Percentiles rank a stretch among this genome's conserved stretches.
Evolutionary conservation across 2,329 filamentous ascomycete genomes (phyloP).

Genomic region (Fusarium keratoplasticum): DNA sequence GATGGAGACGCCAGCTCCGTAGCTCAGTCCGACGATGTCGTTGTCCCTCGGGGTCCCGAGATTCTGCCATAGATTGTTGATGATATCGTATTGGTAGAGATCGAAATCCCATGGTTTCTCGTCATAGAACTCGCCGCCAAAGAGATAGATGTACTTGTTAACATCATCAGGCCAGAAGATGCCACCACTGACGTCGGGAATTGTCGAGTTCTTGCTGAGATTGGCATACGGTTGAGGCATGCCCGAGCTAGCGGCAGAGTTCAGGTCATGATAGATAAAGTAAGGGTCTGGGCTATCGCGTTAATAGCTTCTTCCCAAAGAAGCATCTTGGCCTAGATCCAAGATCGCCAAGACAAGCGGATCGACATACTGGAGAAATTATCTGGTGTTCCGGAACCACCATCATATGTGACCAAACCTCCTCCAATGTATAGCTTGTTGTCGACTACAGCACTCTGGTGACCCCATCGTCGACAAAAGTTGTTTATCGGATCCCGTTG

Average conservation of each 20-base stretch:
- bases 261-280: constrained; percentile 68
- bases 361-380: constrained; percentile 67
- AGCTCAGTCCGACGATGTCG: constrained; percentile 61
- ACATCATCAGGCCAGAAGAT: constrained; percentile 70
- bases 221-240: constrained; percentile 68
- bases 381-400: constrained; percentile 57
- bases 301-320: constrained; percentile 12
- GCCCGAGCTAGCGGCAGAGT: constrained; percentile 53
- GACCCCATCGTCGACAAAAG: constrained; percentile 67
- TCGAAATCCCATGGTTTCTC: constrained; percentile 58
- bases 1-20: constrained; percentile 67
- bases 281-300: constrained; percentile 28
- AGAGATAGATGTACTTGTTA: constrained; percentile 73
- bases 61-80: constrained; percentile 67
- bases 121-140: constrained; percentile 69
- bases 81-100: constrained; percentile 68
- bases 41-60: constrained; percentile 52
- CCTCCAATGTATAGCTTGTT: constrained; percentile 72
- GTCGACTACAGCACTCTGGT: constrained; percentile 71
- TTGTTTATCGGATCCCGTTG: constrained; percentile 64
- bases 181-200: constrained; percentile 61
- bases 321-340: neutral
- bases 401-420: constrained; percentile 67
- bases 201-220: constrained; percentile 67
- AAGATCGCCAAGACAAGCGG: neutral